Evolutionary conservation across 1,284 basidiomycete genomes (phyloP).

Genomic region (Marasmius oreades): DNA sequence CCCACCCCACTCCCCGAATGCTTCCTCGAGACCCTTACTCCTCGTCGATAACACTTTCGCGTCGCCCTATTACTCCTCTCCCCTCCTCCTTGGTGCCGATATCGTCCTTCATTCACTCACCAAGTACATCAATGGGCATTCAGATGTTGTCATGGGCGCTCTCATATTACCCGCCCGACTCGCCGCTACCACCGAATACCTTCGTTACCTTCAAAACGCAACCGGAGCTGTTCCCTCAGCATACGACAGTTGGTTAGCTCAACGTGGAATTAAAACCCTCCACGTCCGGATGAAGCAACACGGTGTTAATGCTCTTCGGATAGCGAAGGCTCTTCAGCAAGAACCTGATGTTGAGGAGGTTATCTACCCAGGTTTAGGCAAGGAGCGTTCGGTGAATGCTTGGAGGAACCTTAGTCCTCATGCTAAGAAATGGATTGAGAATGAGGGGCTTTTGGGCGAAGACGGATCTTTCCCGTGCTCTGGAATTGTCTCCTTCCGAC

Average conservation of each 20-base stretch:
- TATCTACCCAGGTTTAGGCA: constrained; percentile 79
- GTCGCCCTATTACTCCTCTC: constrained; percentile 89
- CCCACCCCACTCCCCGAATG: constrained; percentile 42
- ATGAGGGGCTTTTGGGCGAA: neutral
- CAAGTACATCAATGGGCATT: constrained; percentile 94
- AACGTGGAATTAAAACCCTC: constrained; percentile 90
- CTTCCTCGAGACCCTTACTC: constrained; percentile 61
- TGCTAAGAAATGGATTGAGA: constrained; percentile 63
- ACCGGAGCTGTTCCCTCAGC: constrained; percentile 87
- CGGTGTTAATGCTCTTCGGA: constrained; percentile 76
- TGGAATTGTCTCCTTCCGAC: constrained; percentile 81
- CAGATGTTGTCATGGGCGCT: constrained; percentile 87
- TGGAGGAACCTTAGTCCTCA: constrained; percentile 64
- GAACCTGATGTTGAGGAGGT: constrained; percentile 70
- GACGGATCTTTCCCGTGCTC: constrained; percentile 64
- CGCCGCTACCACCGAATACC: constrained; percentile 40
- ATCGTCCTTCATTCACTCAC: constrained; percentile 80
- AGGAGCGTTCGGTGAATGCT: constrained; percentile 41
- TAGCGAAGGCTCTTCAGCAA: constrained; percentile 65
- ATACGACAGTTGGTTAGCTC: constrained; percentile 89
- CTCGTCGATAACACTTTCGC: constrained; percentile 93
- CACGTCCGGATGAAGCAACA: constrained; percentile 85
- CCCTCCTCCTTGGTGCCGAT: constrained; percentile 83
- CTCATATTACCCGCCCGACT: constrained; percentile 67
- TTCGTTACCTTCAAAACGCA: constrained; percentile 92